These are phyloP conservation scores for Candida nanaspora DNA, from an alignment of 805 yeast genomes.

Conservation along the genomic window DNA sequence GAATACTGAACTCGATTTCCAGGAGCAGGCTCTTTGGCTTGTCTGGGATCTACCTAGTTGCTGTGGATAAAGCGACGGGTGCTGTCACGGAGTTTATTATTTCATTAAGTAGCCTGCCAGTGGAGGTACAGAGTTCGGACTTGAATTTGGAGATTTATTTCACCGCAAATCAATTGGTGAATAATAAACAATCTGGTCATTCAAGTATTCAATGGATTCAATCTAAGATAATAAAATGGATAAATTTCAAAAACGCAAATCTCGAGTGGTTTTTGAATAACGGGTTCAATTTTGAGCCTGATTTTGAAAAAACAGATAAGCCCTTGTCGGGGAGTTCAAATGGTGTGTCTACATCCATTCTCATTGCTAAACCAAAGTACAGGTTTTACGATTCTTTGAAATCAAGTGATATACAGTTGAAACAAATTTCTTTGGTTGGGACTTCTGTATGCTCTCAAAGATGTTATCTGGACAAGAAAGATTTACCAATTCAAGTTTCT, in stretches of 20 bases:
- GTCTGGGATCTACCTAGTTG: constrained; percentile 11
- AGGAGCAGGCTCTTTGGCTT: constrained; percentile 10
- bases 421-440: background rate
- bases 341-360: constrained; percentile 17
- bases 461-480: background rate
- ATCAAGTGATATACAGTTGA: background rate
- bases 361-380: constrained; percentile 9
- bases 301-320: constrained; percentile 23
- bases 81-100: constrained; percentile 7
- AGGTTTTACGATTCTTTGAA: constrained; percentile 1
- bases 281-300: constrained; percentile 2
- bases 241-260: background rate
- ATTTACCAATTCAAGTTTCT: constrained; percentile 5
- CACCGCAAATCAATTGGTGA: constrained; percentile 9
- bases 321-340: no score
- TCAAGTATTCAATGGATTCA: constrained; percentile 14
- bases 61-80: background rate
- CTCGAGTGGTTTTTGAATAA: background rate
- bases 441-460: background rate
- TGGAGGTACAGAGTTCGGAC: constrained; percentile 3
- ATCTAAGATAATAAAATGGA: constrained; percentile 8
- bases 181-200: constrained; percentile 6
- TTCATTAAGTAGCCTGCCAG: constrained; percentile 8
- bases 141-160: constrained; percentile 8
- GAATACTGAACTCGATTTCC: constrained; percentile 7